Conservation (phyloP, 2,329 filamentous ascomycete species). For the Phialophora chinensis region DNA sequence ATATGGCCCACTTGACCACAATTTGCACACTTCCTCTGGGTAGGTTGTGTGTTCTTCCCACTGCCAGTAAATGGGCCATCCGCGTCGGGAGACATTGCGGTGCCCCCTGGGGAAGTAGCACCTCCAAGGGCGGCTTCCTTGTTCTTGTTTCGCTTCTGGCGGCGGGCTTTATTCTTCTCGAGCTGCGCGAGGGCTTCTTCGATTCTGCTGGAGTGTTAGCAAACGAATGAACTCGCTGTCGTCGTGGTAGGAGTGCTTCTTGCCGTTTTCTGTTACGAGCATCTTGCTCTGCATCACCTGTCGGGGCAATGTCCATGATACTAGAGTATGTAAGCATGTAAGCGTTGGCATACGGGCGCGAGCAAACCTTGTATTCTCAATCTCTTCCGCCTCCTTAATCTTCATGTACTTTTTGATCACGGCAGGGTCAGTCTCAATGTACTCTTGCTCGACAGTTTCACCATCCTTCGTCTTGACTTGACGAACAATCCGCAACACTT, state of each 20-base stretch:
- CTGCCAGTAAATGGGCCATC: constrained; percentile 62
- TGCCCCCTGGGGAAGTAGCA: constrained; percentile 38
- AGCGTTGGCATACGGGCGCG: background rate
- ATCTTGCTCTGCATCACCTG: constrained; percentile 71
- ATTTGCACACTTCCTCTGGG: constrained; percentile 89
- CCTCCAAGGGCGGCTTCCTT: constrained; percentile 29
- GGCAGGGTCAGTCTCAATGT: constrained; percentile 74
- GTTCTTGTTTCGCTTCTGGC: constrained; percentile 64
- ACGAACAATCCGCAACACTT: constrained; percentile 67
- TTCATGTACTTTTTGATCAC: constrained; percentile 90
- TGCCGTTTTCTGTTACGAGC: constrained; percentile 65
- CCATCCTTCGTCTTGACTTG: constrained; percentile 64
- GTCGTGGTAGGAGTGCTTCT: constrained; percentile 10
- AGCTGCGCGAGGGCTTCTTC: constrained; percentile 55
- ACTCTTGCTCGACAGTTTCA: constrained; percentile 64
- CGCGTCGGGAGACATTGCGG: constrained; percentile 52
- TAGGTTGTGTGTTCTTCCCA: constrained; percentile 69
- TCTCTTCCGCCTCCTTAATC: constrained; percentile 72
- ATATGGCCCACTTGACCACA: constrained; percentile 97
- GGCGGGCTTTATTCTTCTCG: constrained; percentile 76
- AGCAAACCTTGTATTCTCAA: constrained; percentile 74
- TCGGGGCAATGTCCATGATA: constrained; percentile 54
- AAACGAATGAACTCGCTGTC: constrained; percentile 31
- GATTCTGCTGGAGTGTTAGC: constrained; percentile 56
- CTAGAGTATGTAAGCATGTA: constrained; percentile 28